Conservation (phyloP, 371 early-diverging fungal genomes). For the Apophysomyces ossiformis region DNA sequence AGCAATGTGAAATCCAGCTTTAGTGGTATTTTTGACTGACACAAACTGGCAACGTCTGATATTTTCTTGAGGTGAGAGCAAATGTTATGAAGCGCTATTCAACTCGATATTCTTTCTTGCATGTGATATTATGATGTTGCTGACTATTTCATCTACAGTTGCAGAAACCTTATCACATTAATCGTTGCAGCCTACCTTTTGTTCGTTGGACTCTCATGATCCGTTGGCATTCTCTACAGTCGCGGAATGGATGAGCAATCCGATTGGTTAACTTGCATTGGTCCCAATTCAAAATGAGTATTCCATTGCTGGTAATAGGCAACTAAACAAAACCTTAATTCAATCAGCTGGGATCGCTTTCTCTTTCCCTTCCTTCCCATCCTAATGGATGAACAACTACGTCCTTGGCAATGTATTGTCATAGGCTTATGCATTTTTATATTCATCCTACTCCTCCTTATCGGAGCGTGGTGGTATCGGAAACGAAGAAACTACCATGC, state of each 20-base stretch:
- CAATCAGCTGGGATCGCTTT: not conserved
- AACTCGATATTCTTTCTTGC: too few relatives aligned
- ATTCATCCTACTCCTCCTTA: not conserved
- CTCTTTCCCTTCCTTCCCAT: not conserved
- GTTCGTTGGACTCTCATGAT: not conserved
- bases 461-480: not conserved
- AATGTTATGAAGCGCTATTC: too few relatives aligned
- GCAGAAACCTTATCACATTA: too few relatives aligned
- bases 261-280: not conserved
- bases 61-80: too few relatives aligned
- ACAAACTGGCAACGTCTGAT: too few relatives aligned
- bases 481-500: not conserved
- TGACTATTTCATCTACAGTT: too few relatives aligned
- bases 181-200: not conserved
- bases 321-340: constrained; percentile 1
- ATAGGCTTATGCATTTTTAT: not conserved
- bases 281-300: not conserved
- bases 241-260: not conserved
- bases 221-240: not conserved
- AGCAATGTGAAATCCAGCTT: too few relatives aligned
- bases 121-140: too few relatives aligned
- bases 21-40: too few relatives aligned
- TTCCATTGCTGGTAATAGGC: not conserved
- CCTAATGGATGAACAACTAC: not conserved
- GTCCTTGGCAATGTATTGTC: not conserved